Evolutionary conservation across 768 basidiomycete species (phyloP), one percentile per base, ranked within the genome.

Genomic region (Pulveroboletus sp.): DNA sequence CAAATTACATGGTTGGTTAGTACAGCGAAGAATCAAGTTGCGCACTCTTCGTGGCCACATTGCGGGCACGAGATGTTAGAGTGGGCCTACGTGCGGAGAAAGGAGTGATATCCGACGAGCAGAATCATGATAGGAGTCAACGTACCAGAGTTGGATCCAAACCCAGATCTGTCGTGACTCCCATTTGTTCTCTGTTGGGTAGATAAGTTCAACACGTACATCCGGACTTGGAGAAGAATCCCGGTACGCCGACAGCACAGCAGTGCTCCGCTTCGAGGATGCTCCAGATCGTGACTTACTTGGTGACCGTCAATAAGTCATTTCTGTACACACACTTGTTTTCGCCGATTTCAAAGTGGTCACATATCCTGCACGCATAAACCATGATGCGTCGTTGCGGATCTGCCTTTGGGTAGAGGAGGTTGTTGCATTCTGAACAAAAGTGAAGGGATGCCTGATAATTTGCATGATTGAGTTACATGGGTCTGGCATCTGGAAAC

Each of bases 391-490:
- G 79, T 40, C 93, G 84, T 52, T 85, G 78, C 47, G 82, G 82
- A 69, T 97, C 94, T 36, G 90, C 94, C 72, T 94, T 85, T 19
- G 93, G 93, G 67, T 95, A 94, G 44, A 97, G 77, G 24, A 97
- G 78, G 65, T 97, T 95, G 73, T 94, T 94, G 76, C 93, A 95
- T 75, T 95, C 93, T 33, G 83, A 85, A 61, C 93, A 95, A 70
- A 95, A 95, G 57, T 90, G 84, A 24, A 95, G 81, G 2, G 88
- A 88, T 11, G 90, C 84, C 89, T 91, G 50, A 2, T 17, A 34
- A n/a, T 17, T 34, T 17, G 34, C 14, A 23, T 4, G 29, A 50
- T 43, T 5, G 29, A 5, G 32, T 42, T 35, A 38, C 33, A 43
- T 17, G 23, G 25, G 23, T 17, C n/a, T n/a, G n/a, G 20, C 41